Conservation (phyloP, 129 eudicot species). For the Flaveria brownii region DNA sequence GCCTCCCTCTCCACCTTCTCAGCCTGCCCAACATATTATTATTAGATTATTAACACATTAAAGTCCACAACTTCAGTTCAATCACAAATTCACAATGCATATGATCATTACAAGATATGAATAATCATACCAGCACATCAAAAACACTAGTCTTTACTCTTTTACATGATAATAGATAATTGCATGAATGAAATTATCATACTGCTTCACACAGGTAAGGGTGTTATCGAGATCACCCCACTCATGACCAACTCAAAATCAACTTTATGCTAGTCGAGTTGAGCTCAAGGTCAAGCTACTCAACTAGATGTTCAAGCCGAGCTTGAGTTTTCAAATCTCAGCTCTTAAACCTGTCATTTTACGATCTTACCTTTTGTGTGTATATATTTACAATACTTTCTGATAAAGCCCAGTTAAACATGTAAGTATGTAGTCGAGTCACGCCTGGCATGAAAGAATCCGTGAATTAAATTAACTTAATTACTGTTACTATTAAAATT, state of each 20-base stretch:
- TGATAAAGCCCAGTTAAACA: not conserved
- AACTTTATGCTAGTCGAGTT: not conserved
- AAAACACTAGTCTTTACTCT: too few species aligned
- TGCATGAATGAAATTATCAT: too few species aligned
- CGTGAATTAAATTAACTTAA: not conserved
- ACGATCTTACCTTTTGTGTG: not conserved
- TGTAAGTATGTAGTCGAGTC: not conserved
- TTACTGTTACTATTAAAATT: not conserved
- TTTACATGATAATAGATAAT: too few species aligned
- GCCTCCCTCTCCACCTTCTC: conserved; percentile 13
- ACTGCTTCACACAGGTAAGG: not conserved
- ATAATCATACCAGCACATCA: too few species aligned
- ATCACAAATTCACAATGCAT: not conserved
- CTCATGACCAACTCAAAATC: not conserved
- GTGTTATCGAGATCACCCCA: not conserved
- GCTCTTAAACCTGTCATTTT: not conserved
- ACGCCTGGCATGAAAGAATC: too few species aligned
- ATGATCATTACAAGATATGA: too few species aligned
- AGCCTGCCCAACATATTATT: conserved; percentile 14
- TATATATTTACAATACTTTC: not conserved
- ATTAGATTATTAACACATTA: not conserved
- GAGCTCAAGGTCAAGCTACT: not conserved
- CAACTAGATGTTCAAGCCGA: not conserved
- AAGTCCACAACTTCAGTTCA: not conserved
- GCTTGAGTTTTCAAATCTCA: not conserved